Conservation (phyloP, 169 alveolate species). For the Cyclospora cayetanensis region DNA sequence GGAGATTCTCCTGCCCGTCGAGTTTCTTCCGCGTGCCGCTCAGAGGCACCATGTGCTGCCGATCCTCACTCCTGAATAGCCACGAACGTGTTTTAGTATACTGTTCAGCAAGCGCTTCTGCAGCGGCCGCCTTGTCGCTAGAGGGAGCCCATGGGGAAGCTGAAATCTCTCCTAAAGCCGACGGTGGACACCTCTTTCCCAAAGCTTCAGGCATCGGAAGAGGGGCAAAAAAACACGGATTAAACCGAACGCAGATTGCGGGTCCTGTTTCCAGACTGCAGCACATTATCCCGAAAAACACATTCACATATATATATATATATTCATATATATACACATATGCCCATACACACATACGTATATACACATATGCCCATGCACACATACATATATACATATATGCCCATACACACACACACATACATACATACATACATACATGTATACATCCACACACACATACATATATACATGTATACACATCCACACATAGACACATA, state of each 20-base stretch:
- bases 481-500: too few species aligned
- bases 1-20: not conserved
- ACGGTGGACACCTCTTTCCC: not conserved
- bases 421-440: too few species aligned
- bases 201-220: not conserved
- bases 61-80: not conserved
- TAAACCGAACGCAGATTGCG: constrained; percentile 16
- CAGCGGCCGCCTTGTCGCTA: not conserved
- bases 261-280: not conserved
- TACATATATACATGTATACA: too few species aligned
- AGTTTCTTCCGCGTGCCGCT: not conserved
- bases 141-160: not conserved
- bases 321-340: too few species aligned
- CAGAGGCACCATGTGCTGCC: not conserved
- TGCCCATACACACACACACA: too few species aligned
- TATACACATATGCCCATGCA: too few species aligned
- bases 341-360: too few species aligned
- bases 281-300: too few species aligned
- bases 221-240: not conserved
- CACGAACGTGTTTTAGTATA: not conserved
- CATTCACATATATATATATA: too few species aligned
- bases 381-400: too few species aligned
- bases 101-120: not conserved
- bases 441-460: too few species aligned
- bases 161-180: not conserved